Percentiles rank a stretch among this genome's conserved stretches.
phyloP scores from a whole-genome alignment of 179 eudicot species.

The Amaranthus tricolor region DNA sequence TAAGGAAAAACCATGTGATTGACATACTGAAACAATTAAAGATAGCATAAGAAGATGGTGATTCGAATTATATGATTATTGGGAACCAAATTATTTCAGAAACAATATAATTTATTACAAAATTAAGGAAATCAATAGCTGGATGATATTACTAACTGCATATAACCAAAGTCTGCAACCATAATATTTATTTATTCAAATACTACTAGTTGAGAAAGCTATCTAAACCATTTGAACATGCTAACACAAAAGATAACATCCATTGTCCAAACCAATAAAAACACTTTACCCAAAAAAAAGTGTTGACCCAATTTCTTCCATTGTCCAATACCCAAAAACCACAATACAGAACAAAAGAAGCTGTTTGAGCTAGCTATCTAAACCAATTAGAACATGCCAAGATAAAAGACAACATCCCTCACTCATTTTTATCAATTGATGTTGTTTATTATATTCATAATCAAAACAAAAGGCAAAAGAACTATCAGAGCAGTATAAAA shows the following conservation, averaged over 20 bases:
- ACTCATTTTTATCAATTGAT: not conserved
- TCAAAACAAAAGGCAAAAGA: not conserved
- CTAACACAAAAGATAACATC: not conserved
- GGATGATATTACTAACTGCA: no score
- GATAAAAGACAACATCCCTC: not conserved
- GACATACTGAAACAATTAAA: no score
- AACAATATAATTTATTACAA: no score
- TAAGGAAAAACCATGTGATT: no score
- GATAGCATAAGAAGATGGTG: no score
- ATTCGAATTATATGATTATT: no score
- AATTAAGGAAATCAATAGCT: no score
- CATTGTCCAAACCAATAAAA: no score
- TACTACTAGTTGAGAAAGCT: not conserved
- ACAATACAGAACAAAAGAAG: not conserved
- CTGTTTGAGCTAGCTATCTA: not conserved
- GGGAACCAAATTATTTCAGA: no score
- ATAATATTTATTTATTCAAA: no score
- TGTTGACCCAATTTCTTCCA: constrained; percentile 9
- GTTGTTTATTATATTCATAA: not conserved
- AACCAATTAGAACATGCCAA: not conserved
- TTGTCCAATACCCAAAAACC: not conserved
- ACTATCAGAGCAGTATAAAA: not conserved
- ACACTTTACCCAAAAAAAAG: no score
- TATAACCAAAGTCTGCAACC: no score
- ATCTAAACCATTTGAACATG: not conserved